Base-by-base conservation (phyloP, 169 alveolate species). In the Miamiensis avidus region DNA sequence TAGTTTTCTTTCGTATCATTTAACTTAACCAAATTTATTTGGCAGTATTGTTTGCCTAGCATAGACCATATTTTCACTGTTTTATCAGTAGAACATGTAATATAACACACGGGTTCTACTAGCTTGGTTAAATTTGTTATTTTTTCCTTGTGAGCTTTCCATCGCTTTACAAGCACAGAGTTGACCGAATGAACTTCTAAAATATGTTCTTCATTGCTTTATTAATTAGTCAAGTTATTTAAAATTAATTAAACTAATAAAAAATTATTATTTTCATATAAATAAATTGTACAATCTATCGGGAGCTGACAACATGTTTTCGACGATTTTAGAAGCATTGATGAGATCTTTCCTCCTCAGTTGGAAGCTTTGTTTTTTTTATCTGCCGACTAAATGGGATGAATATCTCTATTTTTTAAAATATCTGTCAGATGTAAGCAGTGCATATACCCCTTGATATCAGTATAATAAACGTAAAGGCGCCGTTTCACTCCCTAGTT, bases 321-420 rank as follows among this genome's bases (percentile, higher is more conserved):
- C 89, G 29, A 79, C 83, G 49, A 76, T 78, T 65, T 85, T 85
- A 25, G 89, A 78, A 28, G 85, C 89, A 79, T 85, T 82, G 15
- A 85, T 79, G 25, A 85, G 79, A 31, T 85, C 89, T 49, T 85
- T 85, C 31, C 89, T 85, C 30, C 78, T 78, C 30, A 85, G 33
- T 74, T 85, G 34, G 64, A 78, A 85, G 6, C 86, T 74, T 34
- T 85, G 34, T 32, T 74, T 78, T 64, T 78, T 32, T 79, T 85
- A 25, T 73, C 73, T 28, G 78, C 64, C 69, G 11, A 76, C 76
- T 79, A 34, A 16, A 49, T 79, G 0, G 84, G 84, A 64, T 49
- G 29, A 0, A 79, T 79, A 34, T 79, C 11, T 29, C 84, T 34
- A 29, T 16, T 79, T 1, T 64, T 25, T 1, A 79, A 64, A 79